phyloP scores from a whole-genome alignment of 371 early-diverging fungal species.

The Chytridiales sp. region DNA sequence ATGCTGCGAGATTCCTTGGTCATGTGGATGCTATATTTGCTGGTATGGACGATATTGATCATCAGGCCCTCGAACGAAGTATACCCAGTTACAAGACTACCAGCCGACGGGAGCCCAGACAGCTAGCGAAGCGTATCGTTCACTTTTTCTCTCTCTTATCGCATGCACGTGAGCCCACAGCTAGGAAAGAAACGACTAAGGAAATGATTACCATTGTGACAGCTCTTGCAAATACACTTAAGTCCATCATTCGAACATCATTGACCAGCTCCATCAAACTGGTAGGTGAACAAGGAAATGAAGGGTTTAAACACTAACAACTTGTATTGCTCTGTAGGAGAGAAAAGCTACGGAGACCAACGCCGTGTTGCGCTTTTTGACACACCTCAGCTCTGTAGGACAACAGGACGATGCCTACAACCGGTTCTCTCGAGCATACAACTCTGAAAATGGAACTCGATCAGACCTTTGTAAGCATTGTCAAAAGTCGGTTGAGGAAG shows the following conservation, averaged over 20 bases:
- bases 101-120: slow-evolving; percentile 73
- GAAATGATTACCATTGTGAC: slow-evolving; percentile 89
- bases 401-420: no score
- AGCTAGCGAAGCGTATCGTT: slow-evolving; percentile 87
- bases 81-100: slow-evolving; percentile 40
- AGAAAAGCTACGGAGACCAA: slow-evolving; percentile 21
- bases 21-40: slow-evolving; percentile 91
- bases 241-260: slow-evolving; percentile 85
- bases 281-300: slow-evolving; percentile 42
- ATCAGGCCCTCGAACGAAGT: slow-evolving; percentile 60
- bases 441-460: slow-evolving; percentile 34
- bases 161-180: slow-evolving; percentile 36
- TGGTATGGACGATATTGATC: slow-evolving; percentile 85
- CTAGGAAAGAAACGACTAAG: slow-evolving; percentile 72
- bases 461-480: slow-evolving; percentile 81
- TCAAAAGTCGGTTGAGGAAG: slow-evolving; percentile 78
- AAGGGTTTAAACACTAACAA: not conserved
- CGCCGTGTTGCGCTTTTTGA: slow-evolving; percentile 34
- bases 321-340: slow-evolving; percentile 30
- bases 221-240: slow-evolving; percentile 88
- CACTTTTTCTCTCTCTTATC: slow-evolving; percentile 89
- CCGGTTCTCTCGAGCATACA: not conserved
- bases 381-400: slow-evolving; percentile 21
- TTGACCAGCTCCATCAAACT: slow-evolving; percentile 83
- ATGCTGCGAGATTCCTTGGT: slow-evolving; percentile 87